Evolutionary conservation across 257 asterid genomes (phyloP), one percentile per base, ranked within the genome.

Genomic region (Verbena officinalis): DNA sequence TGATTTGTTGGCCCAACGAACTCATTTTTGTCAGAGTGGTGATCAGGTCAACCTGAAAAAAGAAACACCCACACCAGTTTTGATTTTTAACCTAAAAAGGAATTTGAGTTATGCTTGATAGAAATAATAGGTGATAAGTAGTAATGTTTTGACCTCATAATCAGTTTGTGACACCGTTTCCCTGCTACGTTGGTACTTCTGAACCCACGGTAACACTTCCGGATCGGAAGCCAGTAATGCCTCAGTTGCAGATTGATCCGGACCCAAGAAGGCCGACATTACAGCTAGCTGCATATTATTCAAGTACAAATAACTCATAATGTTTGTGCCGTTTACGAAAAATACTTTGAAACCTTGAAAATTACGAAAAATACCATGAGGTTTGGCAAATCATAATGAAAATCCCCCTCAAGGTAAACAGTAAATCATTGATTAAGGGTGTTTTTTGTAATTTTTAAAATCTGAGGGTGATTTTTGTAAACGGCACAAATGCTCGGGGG

Each of bases 91-190:
- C 10, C 7, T 3, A 1, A 36, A 36, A 36, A 36, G 7, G 40
- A 7, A 36, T 2, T 36, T 36, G 11, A 36, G 33, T 4, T 3
- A 36, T 3, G 16, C 13, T 42, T 3, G 16, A 13, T 5, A 14
- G 46, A 12, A 27, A 49, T 15, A 50, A 50, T 31, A 51, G 13
- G 0, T 4, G 3, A 51, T 14, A 3, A 43, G 20, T 12, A 27
- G 5, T 23, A 69, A 72, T 73, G n/a, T n/a, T n/a, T n/a, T n/a
- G 49, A 78, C 98, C 96, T 90, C 92, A 46, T 93, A 90, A 77
- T 90, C 95, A 20, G 97, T 93, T 71, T 84, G 90, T 33, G 99
- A 93, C 1, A 90, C 96, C 1, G 97, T 90, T 77, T 93, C 99
- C 53, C 96, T 87, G 75, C 99, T 93, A 24, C 95, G 87, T 69